These are phyloP conservation scores for Laguncularia racemosa DNA, from an alignment of 345 rosid species.

Conservation along the genomic window DNA sequence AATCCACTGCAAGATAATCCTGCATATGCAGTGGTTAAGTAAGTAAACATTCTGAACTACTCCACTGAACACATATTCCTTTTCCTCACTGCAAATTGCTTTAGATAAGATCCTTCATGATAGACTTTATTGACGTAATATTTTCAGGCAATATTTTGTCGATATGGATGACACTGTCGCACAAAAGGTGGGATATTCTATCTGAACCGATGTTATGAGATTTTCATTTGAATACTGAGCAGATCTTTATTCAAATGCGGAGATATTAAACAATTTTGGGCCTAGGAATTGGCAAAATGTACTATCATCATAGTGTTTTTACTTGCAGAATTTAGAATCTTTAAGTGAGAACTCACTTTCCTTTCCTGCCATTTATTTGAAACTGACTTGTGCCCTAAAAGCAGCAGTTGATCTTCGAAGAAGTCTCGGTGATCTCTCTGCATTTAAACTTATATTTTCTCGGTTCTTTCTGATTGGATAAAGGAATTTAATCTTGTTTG, in stretches of 20 bases:
- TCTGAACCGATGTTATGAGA: background rate
- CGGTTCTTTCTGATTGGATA: background rate
- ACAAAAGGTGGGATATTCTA: constrained; percentile 40
- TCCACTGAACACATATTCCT: background rate
- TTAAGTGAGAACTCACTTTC: no score
- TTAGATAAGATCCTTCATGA: background rate
- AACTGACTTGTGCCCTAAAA: no score
- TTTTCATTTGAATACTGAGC: background rate
- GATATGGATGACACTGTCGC: constrained; percentile 71
- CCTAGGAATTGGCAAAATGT: no score
- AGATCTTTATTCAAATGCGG: no score
- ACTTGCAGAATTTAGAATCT: no score
- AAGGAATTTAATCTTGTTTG: background rate
- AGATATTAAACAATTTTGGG: no score
- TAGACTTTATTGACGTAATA: constrained; percentile 7
- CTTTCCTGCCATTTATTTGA: no score
- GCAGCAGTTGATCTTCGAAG: no score
- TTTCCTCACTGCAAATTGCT: background rate
- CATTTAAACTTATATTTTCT: no score
- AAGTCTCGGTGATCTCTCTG: no score
- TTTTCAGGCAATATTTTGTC: constrained; percentile 78
- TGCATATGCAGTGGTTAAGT: constrained; percentile 79
- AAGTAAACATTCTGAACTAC: constrained; percentile 15
- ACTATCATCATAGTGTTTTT: no score
- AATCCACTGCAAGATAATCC: constrained; percentile 82